phyloP scores from a whole-genome alignment of 2,329 filamentous ascomycete genomes.

The Colletotrichum magnum region DNA sequence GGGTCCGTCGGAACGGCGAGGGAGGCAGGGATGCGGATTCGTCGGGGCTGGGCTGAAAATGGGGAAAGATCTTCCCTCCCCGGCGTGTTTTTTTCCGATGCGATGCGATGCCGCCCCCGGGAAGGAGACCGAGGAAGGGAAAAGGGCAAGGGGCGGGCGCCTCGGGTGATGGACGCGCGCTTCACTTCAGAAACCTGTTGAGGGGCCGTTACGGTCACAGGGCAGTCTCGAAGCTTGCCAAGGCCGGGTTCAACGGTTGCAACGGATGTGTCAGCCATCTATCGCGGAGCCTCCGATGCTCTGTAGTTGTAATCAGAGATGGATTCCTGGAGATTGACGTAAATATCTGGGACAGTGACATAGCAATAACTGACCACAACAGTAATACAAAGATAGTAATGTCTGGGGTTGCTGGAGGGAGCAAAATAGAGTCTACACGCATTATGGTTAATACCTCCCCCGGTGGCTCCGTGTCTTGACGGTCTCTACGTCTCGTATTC shows the following conservation, averaged over 20 bases:
- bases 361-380: no score
- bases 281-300: no score
- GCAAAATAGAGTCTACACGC: no score
- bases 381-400: no score
- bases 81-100: neutral
- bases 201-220: slow-evolving; percentile 28
- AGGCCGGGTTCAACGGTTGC: slow-evolving; percentile 29
- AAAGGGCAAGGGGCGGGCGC: neutral
- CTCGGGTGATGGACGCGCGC: neutral
- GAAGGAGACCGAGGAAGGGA: neutral
- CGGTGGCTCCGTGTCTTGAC: neutral
- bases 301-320: no score
- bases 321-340: no score
- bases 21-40: slow-evolving; percentile 3
- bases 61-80: slow-evolving; percentile 5
- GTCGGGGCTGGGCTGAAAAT: neutral
- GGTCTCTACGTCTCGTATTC: slow-evolving; percentile 13
- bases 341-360: no score
- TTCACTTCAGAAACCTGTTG: slow-evolving; percentile 12
- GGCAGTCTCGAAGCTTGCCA: slow-evolving; percentile 35
- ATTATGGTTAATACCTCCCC: neutral
- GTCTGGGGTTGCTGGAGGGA: no score
- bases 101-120: no score
- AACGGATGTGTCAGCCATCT: slow-evolving; percentile 30
- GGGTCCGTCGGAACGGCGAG: slow-evolving; percentile 1